These are phyloP conservation scores for Aspergillus thermomutatus DNA, from an alignment of 2,329 filamentous ascomycete genomes.

Conservation along the genomic window DNA sequence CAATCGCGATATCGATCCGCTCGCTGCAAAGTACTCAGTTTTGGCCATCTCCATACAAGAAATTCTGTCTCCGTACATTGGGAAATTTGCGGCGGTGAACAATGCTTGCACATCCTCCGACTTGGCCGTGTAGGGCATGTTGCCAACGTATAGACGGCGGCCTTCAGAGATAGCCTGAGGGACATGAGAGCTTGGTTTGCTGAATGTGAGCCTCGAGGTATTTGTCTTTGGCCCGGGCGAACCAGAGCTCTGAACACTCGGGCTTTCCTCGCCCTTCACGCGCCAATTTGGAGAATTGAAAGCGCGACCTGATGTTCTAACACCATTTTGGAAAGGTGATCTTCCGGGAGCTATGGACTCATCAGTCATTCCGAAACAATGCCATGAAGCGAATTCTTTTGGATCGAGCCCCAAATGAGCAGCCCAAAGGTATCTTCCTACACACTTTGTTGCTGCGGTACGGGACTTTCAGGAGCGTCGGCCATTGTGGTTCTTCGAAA, in stretches of 20 bases:
- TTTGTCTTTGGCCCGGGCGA: slow-evolving; percentile 26
- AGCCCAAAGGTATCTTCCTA: slow-evolving; percentile 18
- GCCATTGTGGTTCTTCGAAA: slow-evolving; percentile 22
- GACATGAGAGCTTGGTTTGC: slow-evolving; percentile 27
- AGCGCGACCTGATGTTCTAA: slow-evolving; percentile 35
- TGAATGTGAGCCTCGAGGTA: slow-evolving; percentile 31
- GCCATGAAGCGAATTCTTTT: slow-evolving; percentile 3
- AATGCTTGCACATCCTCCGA: slow-evolving; percentile 48
- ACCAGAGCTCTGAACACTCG: slow-evolving; percentile 25
- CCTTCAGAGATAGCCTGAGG: slow-evolving; percentile 39
- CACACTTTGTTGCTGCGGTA: slow-evolving; percentile 32
- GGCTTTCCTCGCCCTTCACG: slow-evolving; percentile 36
- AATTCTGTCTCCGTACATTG: slow-evolving; percentile 27
- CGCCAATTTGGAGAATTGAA: slow-evolving; percentile 43
- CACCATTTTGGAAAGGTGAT: slow-evolving; percentile 29
- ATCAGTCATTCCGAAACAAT: slow-evolving; percentile 14
- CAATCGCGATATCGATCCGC: slow-evolving; percentile 65
- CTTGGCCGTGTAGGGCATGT: slow-evolving; percentile 54
- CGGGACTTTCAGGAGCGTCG: slow-evolving; percentile 26
- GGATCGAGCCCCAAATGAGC: slow-evolving; percentile 15
- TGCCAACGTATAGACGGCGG: slow-evolving; percentile 53
- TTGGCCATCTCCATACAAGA: slow-evolving; percentile 6
- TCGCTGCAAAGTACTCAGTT: slow-evolving; percentile 39
- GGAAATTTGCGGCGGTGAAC: slow-evolving; percentile 41
- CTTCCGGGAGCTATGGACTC: slow-evolving; percentile 27